Conservation (phyloP, 345 rosid species). For the Carallia brachiata region DNA sequence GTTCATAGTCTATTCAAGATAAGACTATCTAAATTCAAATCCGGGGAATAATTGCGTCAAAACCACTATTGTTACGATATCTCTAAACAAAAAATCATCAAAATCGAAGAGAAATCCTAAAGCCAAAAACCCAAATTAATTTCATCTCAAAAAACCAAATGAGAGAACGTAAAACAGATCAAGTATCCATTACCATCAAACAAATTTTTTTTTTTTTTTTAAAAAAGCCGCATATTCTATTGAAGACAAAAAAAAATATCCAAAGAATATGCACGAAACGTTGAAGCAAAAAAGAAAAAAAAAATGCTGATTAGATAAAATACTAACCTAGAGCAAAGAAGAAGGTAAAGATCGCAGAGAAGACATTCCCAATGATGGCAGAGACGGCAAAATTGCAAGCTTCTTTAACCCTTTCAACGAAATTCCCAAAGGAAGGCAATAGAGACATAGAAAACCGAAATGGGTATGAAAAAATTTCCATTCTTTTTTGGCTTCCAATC, state of each 20-base stretch:
- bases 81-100: neutral
- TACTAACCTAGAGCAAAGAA: slow-evolving; percentile 91
- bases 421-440: slow-evolving; percentile 41
- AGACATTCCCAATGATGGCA: slow-evolving; percentile 71
- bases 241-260: neutral
- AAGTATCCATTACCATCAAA: slow-evolving; percentile 11
- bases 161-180: slow-evolving; percentile 14
- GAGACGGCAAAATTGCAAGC: slow-evolving; percentile 67
- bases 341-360: slow-evolving; percentile 94
- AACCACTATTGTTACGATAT: neutral
- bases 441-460: slow-evolving; percentile 46
- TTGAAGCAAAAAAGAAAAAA: neutral
- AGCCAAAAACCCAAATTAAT: slow-evolving; percentile 5
- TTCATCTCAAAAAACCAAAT: slow-evolving; percentile 1
- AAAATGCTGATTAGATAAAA: neutral
- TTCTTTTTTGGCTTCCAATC: slow-evolving; percentile 14
- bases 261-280: slow-evolving; percentile 1
- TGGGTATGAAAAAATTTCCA: slow-evolving; percentile 65
- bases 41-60: neutral
- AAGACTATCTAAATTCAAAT: neutral
- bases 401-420: slow-evolving; percentile 58
- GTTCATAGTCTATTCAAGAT: neutral
- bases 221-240: neutral
- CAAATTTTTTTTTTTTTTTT: too few relatives aligned
- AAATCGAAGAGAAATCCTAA: slow-evolving; percentile 5